These are phyloP conservation scores for Arctium minus DNA, from an alignment of 129 eudicot species.

Conservation along the genomic window DNA sequence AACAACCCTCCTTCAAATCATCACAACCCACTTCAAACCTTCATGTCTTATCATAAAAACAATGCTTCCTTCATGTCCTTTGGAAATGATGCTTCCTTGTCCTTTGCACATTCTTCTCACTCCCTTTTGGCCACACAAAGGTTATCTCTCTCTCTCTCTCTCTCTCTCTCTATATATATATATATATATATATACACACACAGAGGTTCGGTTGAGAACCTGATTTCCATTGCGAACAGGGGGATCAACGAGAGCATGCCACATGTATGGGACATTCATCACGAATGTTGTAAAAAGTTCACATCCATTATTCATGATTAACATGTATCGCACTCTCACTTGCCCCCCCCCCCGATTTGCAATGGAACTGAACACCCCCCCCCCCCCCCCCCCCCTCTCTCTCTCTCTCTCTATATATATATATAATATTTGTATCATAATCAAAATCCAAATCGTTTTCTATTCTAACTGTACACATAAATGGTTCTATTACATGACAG, in stretches of 20 bases:
- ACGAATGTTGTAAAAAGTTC: no score
- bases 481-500: not conserved
- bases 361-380: no score
- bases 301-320: no score
- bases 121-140: conserved; percentile 45
- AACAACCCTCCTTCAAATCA: not conserved
- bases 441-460: not conserved
- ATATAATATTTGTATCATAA: no score
- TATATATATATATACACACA: not conserved
- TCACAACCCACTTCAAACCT: conserved; percentile 44
- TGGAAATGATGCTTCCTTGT: conserved; percentile 50
- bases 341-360: no score
- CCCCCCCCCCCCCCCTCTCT: no score
- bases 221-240: no score
- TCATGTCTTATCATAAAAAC: conserved; percentile 41
- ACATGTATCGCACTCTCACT: no score
- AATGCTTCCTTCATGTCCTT: conserved; percentile 59
- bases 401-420: not conserved
- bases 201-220: not conserved
- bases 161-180: not conserved
- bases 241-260: no score
- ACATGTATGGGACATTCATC: no score
- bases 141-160: conserved; percentile 23
- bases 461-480: no score
- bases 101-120: conserved; percentile 60